Percentiles rank a stretch among this genome's conserved stretches.
phyloP scores from a whole-genome alignment of 73 alveolate genomes.

The Paramecium pentaurelia region DNA sequence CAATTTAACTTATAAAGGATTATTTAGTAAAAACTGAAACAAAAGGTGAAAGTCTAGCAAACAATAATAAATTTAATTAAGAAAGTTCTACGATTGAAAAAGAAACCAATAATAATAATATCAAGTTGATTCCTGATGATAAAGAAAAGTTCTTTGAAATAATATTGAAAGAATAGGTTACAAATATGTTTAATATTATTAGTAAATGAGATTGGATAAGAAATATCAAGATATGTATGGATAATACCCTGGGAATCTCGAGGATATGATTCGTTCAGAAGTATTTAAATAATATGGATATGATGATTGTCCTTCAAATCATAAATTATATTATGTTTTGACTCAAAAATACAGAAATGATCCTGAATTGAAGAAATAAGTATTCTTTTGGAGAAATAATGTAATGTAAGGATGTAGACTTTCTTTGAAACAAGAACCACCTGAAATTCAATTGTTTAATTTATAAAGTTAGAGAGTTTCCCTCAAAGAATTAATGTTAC shows the following conservation, averaged over 20 bases:
- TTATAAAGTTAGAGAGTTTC: not conserved
- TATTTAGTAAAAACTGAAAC: not conserved
- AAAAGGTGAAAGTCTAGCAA: not conserved
- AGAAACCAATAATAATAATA: not conserved
- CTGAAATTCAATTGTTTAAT: not conserved
- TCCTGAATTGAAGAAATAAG: constrained; percentile 10
- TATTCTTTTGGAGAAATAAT: constrained; percentile 47
- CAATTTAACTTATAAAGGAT: not conserved
- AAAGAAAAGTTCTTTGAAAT: not conserved
- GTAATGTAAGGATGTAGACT: constrained; percentile 32
- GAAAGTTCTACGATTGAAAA: not conserved
- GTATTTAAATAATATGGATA: constrained; percentile 6
- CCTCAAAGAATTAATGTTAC: not conserved
- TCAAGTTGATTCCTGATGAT: not conserved
- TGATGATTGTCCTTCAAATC: constrained; percentile 23
- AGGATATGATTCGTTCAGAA: constrained; percentile 14
- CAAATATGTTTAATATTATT: not conserved
- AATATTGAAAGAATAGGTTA: not conserved
- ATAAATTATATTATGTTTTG: constrained; percentile 12
- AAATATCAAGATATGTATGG: not conserved
- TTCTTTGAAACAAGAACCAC: not conserved
- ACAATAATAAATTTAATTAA: not conserved
- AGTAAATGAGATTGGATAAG: constrained; percentile 17
- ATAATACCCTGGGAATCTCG: not conserved
- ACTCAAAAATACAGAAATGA: not conserved